These are phyloP conservation scores for Salvia rosmarinus DNA, from an alignment of 257 asterid species.

Conservation along the genomic window DNA sequence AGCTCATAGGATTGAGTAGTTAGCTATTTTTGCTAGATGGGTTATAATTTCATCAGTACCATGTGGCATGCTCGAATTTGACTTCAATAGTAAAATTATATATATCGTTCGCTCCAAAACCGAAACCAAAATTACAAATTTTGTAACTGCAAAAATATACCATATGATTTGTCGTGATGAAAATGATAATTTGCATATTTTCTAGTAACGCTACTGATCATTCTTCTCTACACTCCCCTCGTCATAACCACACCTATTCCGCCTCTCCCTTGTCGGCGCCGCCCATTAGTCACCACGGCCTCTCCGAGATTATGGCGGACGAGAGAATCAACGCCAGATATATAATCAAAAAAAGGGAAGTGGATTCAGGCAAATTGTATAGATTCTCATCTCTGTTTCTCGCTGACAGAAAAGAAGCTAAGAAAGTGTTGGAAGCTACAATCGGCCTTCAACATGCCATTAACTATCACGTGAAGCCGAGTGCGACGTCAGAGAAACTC, in stretches of 20 bases:
- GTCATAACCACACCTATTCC: neutral
- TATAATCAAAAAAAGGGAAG: slow-evolving; percentile 50
- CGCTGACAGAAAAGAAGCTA: slow-evolving; percentile 45
- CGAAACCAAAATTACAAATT: no score
- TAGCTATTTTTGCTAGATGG: no score
- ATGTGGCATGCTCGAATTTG: no score
- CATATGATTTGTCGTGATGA: no score
- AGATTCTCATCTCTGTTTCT: slow-evolving; percentile 44
- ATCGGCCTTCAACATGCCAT: slow-evolving; percentile 49
- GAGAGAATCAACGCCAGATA: slow-evolving; percentile 57
- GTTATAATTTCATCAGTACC: no score
- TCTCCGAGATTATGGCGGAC: slow-evolving; percentile 55
- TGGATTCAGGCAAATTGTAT: slow-evolving; percentile 28
- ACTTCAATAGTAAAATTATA: no score
- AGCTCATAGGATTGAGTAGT: no score
- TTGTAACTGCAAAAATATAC: no score
- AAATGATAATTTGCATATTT: slow-evolving; percentile 29
- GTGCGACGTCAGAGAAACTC: slow-evolving; percentile 47
- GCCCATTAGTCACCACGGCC: slow-evolving; percentile 36
- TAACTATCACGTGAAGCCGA: slow-evolving; percentile 47
- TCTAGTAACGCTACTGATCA: slow-evolving; percentile 24
- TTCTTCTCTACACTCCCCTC: slow-evolving; percentile 37
- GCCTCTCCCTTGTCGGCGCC: slow-evolving; percentile 35
- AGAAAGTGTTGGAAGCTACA: slow-evolving; percentile 47
- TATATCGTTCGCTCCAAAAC: no score